phyloP scores from a whole-genome alignment of 2,329 filamentous ascomycete genomes.

The Colletotrichum sidae region DNA sequence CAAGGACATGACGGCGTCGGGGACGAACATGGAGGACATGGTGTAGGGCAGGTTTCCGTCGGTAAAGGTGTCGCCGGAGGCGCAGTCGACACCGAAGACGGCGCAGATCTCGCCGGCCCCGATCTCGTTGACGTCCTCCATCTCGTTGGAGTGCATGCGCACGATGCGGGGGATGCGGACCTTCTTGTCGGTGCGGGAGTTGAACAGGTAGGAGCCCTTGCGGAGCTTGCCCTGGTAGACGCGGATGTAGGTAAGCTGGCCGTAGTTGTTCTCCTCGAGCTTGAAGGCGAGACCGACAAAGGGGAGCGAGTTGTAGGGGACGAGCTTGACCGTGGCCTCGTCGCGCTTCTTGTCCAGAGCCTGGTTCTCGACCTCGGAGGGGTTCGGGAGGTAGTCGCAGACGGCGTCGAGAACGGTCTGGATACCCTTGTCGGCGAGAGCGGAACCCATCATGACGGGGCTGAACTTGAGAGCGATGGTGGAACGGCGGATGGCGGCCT shows the following conservation, averaged over 20 bases:
- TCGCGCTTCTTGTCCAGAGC: conserved; percentile 85
- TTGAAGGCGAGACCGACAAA: conserved; percentile 98
- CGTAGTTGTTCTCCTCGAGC: conserved; percentile 98
- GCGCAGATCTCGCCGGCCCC: conserved; percentile 98
- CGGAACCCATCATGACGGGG: conserved; percentile 96
- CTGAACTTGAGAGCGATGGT: conserved; percentile 93
- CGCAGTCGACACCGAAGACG: conserved; percentile 97
- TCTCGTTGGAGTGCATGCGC: conserved; percentile 99
- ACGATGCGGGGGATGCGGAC: conserved; percentile 97
- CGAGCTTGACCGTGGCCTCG: conserved; percentile 85
- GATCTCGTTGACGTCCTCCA: conserved; percentile 95
- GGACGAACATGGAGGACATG: conserved; percentile 98
- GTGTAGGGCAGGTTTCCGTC: conserved; percentile 92
- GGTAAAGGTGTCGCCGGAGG: conserved; percentile 97
- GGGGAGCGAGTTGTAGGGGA: conserved; percentile 92
- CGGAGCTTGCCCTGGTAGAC: conserved; percentile 94
- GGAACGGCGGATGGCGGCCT: conserved; percentile 88
- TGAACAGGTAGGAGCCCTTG: conserved; percentile 92
- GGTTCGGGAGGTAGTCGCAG: conserved; percentile 95
- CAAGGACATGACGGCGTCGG: conserved; percentile 96
- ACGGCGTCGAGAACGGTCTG: conserved; percentile 98
- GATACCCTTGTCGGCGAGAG: conserved; percentile 91
- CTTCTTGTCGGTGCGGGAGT: conserved; percentile 94
- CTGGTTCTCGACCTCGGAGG: conserved; percentile 87
- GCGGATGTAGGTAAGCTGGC: conserved; percentile 97